Evolutionary conservation across 495 filamentous ascomycete genomes (phyloP), one percentile per base, ranked within the genome.

Genomic region (Lasiosphaeris hirsuta): DNA sequence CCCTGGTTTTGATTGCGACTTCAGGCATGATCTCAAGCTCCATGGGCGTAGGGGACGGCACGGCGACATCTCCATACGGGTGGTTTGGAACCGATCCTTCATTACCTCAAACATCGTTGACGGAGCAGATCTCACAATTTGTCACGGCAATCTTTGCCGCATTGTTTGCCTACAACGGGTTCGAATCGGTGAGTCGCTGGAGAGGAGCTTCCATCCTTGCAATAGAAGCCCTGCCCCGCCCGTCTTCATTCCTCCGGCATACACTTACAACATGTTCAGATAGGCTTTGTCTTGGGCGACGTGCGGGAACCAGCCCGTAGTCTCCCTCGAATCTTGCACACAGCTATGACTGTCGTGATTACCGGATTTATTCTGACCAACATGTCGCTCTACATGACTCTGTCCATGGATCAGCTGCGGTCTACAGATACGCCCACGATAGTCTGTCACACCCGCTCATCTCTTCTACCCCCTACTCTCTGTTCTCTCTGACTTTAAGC

Each of bases 211-310:
- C 59, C 23, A 48, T 60, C 37, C n/a, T 59, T 45, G 51, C 58
- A 9, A 57, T 49, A 39, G 60, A 59, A 52, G 23, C 23, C 23
- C 23, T 30, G 23, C 23, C 5, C 5, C 5, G 23, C 23, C 23
- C 2, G 23, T 30, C 23, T 30, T 30, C 23, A 30, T 30, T 30
- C 23, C 5, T 30, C 23, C 23, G 23, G 23, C 23, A 30, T 30
- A 30, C 23, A 30, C 23, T 30, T 30, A 30, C 23, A 30, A 30
- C 23, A 23, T 72, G 43, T 66, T 66, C 54, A 52, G 69, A 63
- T 69, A 19, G 63, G 63, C 15, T 65, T 68, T 50, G 65, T 74
- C 33, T 60, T 62, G 1, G 71, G 72, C 40, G 72, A 71, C 30
- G 72, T 72, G 64, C 51, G 48, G 11, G 60, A 71, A 40, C 63